Percentiles rank a stretch among this genome's conserved stretches.
Evolutionary conservation across 2,329 filamentous ascomycete species (phyloP).

Genomic region (Exophiala oligosperma): DNA sequence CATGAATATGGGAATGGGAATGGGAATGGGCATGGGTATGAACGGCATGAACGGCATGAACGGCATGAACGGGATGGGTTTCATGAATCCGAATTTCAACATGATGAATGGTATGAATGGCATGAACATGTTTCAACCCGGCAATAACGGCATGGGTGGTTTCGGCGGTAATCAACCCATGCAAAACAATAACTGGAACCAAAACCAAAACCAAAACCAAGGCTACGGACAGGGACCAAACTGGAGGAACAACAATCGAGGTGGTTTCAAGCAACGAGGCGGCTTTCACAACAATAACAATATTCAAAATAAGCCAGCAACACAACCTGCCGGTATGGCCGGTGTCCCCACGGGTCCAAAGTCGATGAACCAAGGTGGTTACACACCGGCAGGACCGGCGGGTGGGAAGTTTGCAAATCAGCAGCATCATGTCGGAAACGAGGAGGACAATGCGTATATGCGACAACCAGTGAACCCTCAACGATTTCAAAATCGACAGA

Average conservation of each 20-base stretch:
- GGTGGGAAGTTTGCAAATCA: constrained; percentile 56
- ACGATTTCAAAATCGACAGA: constrained; percentile 78
- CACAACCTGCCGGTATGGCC: constrained; percentile 31
- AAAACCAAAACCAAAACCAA: constrained; percentile 33
- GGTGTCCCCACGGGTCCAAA: constrained; percentile 29
- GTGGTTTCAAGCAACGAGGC: constrained; percentile 18
- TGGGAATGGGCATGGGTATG: constrained; percentile 38
- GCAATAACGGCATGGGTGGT: constrained; percentile 33
- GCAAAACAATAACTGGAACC: constrained; percentile 32
- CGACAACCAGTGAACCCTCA: constrained; percentile 94
- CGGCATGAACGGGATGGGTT: constrained; percentile 41
- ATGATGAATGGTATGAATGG: constrained; percentile 38
- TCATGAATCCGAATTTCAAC: constrained; percentile 28
- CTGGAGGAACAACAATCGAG: constrained; percentile 35
- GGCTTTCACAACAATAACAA: constrained; percentile 20
- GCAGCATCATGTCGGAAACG: constrained; percentile 58
- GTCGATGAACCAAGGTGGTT: constrained; percentile 19
- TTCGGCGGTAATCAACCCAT: constrained; percentile 32
- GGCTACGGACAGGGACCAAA: constrained; percentile 29
- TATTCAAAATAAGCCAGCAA: constrained; percentile 23
- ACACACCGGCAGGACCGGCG: constrained; percentile 20
- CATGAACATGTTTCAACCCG: constrained; percentile 33
- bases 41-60: constrained; percentile 31
- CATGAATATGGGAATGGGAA: constrained; percentile 46
- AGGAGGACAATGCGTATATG: constrained; percentile 90